phyloP scores from a whole-genome alignment of 2,329 filamentous ascomycete genomes.

The Trichoderma afroharzianum region DNA sequence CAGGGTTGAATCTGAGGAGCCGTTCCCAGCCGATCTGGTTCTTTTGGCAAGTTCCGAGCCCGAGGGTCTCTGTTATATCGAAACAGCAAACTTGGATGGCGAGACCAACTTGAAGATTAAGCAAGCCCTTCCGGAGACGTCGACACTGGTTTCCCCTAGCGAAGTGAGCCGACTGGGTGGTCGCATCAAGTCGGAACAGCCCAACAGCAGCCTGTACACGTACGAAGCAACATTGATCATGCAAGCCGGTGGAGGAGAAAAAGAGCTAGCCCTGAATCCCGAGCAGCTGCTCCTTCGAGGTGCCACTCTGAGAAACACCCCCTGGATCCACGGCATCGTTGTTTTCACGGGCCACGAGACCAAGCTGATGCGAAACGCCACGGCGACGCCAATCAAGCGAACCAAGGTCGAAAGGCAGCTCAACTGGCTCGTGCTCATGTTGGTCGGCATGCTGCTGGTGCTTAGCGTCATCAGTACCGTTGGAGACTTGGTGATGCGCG shows the following conservation, averaged over 20 bases:
- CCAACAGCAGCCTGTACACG: conserved; percentile 96
- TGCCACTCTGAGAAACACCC: conserved; percentile 90
- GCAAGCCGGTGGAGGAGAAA: conserved; percentile 85
- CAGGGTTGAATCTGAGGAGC: conserved; percentile 87
- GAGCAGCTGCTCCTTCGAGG: conserved; percentile 92
- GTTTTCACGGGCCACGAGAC: conserved; percentile 95
- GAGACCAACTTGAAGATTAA: conserved; percentile 99
- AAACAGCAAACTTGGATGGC: conserved; percentile 95
- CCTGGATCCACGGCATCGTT: conserved; percentile 93
- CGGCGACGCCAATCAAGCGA: conserved; percentile 93
- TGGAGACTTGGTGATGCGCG: conserved; percentile 79
- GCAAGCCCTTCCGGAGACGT: conserved; percentile 91
- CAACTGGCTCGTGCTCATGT: conserved; percentile 86
- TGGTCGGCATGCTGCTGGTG: conserved; percentile 77
- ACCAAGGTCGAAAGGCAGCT: conserved; percentile 94
- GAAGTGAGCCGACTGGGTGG: conserved; percentile 85
- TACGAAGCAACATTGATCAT: conserved; percentile 96
- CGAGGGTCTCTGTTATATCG: conserved; percentile 96
- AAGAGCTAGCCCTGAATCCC: conserved; percentile 82
- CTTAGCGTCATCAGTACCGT: conserved; percentile 88
- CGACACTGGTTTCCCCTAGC: conserved; percentile 76
- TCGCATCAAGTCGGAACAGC: conserved; percentile 87
- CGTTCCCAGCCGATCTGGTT: conserved; percentile 91
- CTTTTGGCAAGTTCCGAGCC: conserved; percentile 93
- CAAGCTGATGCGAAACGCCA: conserved; percentile 98